Evolutionary conservation across 371 early-diverging fungal species (phyloP), one percentile per base, ranked within the genome.

Genomic region (Circinella umbellata): DNA sequence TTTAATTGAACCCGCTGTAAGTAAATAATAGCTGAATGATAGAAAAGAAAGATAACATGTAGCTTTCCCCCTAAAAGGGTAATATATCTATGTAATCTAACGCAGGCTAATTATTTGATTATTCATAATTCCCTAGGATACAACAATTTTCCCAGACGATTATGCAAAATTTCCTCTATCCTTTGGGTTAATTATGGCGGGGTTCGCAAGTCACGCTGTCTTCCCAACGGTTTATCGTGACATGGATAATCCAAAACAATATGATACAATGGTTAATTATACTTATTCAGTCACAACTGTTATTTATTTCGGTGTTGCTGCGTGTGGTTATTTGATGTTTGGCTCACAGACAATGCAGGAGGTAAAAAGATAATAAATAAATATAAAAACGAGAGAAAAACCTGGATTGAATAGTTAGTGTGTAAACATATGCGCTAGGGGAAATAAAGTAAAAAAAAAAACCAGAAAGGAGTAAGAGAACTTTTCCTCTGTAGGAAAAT

Each of bases 281-380:
- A 77, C 80, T n/a, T 84, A 84, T 61, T 14, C 74, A 0, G 73
- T 69, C 0, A 77, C 81, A 10, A 70, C 79, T 4, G 27, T 74
- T 14, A 75, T 81, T 34, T 84, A 81, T 54, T 72, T 80, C 39
- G 66, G 65, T 18, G 78, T 84, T 4, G 81, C 79, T n/a, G 76
- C 76, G n/a, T 74, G 76, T 66, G 93, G 94, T 9, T 93, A 92
- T 76, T 34, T 83, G 15, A 94, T 93, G 94, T 94, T 93, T 88
- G 94, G 94, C 4, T 79, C 83, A 62, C 75, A 57, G 13, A 84
- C 86, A 18, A 80, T 83, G 79, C 84, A 89, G 73, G 91, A 91
- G 80, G 88, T 87, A 77, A 73, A 61, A 54, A 59, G 18, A 9
- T 47, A 11, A 11, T 47, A 11, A 15, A 9, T 11, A 11, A 15